Evolutionary conservation across 202 grass and related monocot species (phyloP), one percentile per base, ranked within the genome.

Genomic region (Digitaria exilis): DNA sequence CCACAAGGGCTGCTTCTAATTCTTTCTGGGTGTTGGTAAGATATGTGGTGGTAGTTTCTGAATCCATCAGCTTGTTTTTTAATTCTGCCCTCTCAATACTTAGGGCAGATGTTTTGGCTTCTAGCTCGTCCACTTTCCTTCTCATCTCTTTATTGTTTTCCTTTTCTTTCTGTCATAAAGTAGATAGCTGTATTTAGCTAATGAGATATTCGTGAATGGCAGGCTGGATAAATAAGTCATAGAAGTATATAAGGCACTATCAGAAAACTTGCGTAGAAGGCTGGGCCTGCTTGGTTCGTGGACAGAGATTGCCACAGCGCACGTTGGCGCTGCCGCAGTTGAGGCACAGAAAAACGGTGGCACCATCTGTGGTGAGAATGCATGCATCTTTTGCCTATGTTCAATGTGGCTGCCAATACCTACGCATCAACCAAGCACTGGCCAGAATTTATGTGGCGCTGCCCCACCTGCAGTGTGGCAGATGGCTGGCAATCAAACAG

Each of bases 11-110:
- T 48, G 87, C 86, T 82, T 98, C 91, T 71, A 94, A n/a, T 77
- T 98, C 96, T 83, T 92, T 92, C 71, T 98, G 90, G 62, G 80
- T 94, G 69, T 84, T 93, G 77, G 90, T 96, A 48, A 98, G 96
- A 74, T 98, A 88, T 9, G 77, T 82, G n/a, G 89, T 76, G n/a
- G 87, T 73, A 26, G 87, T 87, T 87, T 98, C 93, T 71, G 91
- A 83, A 89, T 92, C 86, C 73, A 88, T 80, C 60, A 98, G 90
- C 81, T 94, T 94, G 62, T 93, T 90, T 65, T 87, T 92, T 57
- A 98, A 81, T 75, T 96, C 89, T 69, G 84, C 67, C 13, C 89
- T 91, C 83, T 96, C 85, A 19, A 89, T 93, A 56, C 87, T 92
- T 65, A 98, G 41, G 52, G 83, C 67, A 62, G 86, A 84, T 77